A percentile compares a stretch with the other conserved stretches of the same genome.
phyloP scores from a whole-genome alignment of 148 eudicot genomes.

The Nepenthes mirabilis region DNA sequence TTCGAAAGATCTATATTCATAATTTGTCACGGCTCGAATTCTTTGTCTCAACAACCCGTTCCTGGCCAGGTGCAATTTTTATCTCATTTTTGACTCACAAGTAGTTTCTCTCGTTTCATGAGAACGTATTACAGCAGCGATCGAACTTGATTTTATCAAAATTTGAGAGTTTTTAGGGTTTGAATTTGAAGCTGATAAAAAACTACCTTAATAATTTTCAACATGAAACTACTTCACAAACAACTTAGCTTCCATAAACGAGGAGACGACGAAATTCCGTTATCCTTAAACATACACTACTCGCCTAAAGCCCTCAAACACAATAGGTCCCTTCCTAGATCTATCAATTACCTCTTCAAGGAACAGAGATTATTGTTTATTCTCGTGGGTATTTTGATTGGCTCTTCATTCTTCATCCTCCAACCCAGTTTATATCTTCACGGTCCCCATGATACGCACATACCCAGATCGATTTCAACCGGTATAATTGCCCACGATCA shows the following conservation, averaged over 20 bases:
- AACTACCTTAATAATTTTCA: too few relatives aligned
- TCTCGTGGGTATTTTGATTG: conserved; percentile 54
- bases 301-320: conserved; percentile 53
- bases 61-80: too few relatives aligned
- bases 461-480: conserved; percentile 1
- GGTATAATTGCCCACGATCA: neutral
- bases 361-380: conserved; percentile 67
- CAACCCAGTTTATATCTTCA: conserved; percentile 37
- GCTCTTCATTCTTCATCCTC: conserved; percentile 51
- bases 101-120: too few relatives aligned
- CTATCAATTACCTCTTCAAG: conserved; percentile 42
- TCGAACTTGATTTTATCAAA: too few relatives aligned
- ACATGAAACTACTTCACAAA: conserved; percentile 66
- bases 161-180: too few relatives aligned
- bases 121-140: too few relatives aligned
- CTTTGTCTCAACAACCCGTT: too few relatives aligned
- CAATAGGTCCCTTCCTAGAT: conserved; percentile 42
- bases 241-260: conserved; percentile 16
- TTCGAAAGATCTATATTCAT: too few relatives aligned
- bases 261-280: conserved; percentile 32
- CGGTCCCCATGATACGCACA: conserved; percentile 12
- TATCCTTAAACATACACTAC: conserved; percentile 20
- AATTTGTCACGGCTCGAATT: too few relatives aligned
- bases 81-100: too few relatives aligned
- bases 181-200: too few relatives aligned